phyloP scores from a whole-genome alignment of 345 rosid species.

The Corchorus capsularis region DNA sequence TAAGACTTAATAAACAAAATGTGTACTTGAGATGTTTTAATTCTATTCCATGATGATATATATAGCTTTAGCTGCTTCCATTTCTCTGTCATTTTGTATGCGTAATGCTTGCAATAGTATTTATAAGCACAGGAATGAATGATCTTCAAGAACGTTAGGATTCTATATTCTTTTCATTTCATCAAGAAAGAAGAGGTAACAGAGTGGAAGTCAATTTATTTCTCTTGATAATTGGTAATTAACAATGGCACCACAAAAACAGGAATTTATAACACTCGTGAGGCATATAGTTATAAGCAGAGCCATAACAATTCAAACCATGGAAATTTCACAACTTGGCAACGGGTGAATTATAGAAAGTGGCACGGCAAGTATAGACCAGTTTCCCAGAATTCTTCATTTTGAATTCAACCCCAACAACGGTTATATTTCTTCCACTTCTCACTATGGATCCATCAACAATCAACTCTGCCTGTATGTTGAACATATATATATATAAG shows the following conservation, averaged over 20 bases:
- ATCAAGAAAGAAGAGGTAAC: too few species aligned
- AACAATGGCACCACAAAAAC: too few species aligned
- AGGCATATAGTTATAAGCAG: too few species aligned
- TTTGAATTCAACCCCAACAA: constrained; percentile 57
- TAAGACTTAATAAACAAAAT: background rate
- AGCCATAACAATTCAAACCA: too few species aligned
- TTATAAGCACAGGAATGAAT: too few species aligned
- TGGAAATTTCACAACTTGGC: constrained; percentile 51
- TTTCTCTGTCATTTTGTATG: background rate
- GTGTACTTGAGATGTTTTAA: background rate
- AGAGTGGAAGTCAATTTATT: too few species aligned
- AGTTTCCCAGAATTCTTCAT: constrained; percentile 54
- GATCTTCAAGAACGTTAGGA: too few species aligned
- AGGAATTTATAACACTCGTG: too few species aligned
- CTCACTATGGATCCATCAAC: constrained; percentile 62
- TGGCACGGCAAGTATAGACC: constrained; percentile 54
- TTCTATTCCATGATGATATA: background rate
- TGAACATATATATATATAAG: background rate
- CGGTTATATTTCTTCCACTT: constrained; percentile 75
- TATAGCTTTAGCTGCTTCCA: background rate
- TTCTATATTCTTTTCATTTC: too few species aligned
- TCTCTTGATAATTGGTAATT: too few species aligned
- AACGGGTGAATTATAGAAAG: constrained; percentile 52
- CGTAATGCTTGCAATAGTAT: background rate
- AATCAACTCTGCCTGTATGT: constrained; percentile 48